These are phyloP conservation scores for Penicillium robsamsonii DNA, from an alignment of 495 filamentous ascomycete genomes.

Conservation along the genomic window DNA sequence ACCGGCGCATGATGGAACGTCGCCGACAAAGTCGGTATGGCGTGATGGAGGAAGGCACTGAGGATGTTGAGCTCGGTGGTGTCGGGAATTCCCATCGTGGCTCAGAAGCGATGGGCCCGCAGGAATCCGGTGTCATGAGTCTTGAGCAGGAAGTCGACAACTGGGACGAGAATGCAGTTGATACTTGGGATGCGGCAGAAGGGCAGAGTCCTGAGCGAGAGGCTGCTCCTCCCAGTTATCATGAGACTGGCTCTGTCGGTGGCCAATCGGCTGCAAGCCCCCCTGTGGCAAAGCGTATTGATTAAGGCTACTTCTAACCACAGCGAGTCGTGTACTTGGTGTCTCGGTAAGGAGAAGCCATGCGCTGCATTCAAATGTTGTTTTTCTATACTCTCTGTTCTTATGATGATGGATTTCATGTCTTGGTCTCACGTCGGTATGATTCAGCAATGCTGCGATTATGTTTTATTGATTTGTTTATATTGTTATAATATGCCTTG, in stretches of 20 bases:
- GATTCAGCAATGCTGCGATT: slow-evolving; percentile 14
- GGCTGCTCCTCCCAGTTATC: slow-evolving; percentile 21
- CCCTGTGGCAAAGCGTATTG: slow-evolving; percentile 20
- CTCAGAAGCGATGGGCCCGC: slow-evolving; percentile 55
- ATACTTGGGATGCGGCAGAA: slow-evolving; percentile 69
- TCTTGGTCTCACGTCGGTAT: slow-evolving; percentile 22
- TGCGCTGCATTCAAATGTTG: not conserved
- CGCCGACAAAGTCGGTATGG: slow-evolving; percentile 74
- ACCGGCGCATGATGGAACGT: slow-evolving; percentile 90
- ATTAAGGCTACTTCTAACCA: slow-evolving; percentile 8
- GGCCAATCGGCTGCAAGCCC: slow-evolving; percentile 1
- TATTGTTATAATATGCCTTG: slow-evolving; percentile 6
- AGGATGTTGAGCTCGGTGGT: slow-evolving; percentile 56
- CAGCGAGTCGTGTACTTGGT: not conserved
- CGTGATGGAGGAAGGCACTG: slow-evolving; percentile 52
- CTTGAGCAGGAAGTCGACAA: slow-evolving; percentile 76
- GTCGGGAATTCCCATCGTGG: slow-evolving; percentile 43
- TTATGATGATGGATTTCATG: slow-evolving; percentile 24
- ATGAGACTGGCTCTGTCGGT: slow-evolving; percentile 15
- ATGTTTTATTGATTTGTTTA: slow-evolving; percentile 9
- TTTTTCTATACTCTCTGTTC: slow-evolving; percentile 1
- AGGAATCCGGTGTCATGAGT: slow-evolving; percentile 53
- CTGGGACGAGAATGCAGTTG: slow-evolving; percentile 79
- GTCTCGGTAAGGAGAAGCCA: not conserved
- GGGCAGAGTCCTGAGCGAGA: slow-evolving; percentile 20